Evolutionary conservation across 2,329 filamentous ascomycete genomes (phyloP).

Genomic region (Knufia petricola): DNA sequence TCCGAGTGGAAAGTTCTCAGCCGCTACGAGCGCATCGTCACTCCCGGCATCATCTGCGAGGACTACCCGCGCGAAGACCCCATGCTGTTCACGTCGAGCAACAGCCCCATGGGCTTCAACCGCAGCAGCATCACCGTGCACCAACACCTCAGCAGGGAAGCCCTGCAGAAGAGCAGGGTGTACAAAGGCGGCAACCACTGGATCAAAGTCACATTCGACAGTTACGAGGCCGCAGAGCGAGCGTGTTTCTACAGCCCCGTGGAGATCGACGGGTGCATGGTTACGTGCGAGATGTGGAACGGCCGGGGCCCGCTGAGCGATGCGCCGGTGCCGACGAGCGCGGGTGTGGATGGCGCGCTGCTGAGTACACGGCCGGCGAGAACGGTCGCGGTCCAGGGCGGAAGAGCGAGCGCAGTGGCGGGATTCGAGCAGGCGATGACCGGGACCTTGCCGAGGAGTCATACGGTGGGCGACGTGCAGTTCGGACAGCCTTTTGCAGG

Average conservation of each 20-base stretch:
- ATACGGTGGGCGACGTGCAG: slow-evolving; percentile 27
- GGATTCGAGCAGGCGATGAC: slow-evolving; percentile 27
- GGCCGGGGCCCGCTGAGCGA: slow-evolving; percentile 56
- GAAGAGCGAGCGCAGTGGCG: slow-evolving; percentile 23
- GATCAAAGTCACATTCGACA: slow-evolving; percentile 81
- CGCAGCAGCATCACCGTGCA: slow-evolving; percentile 47
- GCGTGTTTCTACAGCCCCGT: slow-evolving; percentile 63
- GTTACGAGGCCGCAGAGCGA: slow-evolving; percentile 58
- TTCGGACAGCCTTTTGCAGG: slow-evolving; percentile 30
- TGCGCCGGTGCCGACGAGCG: slow-evolving; percentile 48
- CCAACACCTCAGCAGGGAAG: slow-evolving; percentile 55
- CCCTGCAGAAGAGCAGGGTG: slow-evolving; percentile 68
- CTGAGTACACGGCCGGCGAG: slow-evolving; percentile 13
- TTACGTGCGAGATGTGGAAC: slow-evolving; percentile 62
- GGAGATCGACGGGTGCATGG: slow-evolving; percentile 58
- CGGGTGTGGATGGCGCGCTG: background rate
- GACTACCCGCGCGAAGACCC: slow-evolving; percentile 86
- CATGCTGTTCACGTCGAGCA: slow-evolving; percentile 58
- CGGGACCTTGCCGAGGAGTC: slow-evolving; percentile 31
- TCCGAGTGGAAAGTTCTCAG: slow-evolving; percentile 73
- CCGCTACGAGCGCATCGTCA: slow-evolving; percentile 66
- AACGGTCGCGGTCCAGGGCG: slow-evolving; percentile 25
- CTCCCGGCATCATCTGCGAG: slow-evolving; percentile 67
- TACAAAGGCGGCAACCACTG: slow-evolving; percentile 81
- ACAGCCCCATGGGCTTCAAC: slow-evolving; percentile 29